Conservation (phyloP, 768 basidiomycete genomes). For the Mrakia hoshinonis region DNA sequence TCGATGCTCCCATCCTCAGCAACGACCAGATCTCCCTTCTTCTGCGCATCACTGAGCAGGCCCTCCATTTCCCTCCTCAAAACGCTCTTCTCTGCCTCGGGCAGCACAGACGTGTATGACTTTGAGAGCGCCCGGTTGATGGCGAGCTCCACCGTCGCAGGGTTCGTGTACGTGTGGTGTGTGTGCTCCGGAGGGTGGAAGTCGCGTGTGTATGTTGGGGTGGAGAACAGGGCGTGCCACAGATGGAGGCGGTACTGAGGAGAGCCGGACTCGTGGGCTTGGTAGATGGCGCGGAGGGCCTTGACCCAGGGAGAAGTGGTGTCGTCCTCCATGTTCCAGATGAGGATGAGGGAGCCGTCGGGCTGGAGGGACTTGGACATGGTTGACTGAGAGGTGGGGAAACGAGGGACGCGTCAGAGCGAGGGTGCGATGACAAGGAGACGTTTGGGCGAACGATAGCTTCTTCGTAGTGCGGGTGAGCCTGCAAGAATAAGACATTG, state of each 20-base stretch:
- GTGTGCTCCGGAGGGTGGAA: background rate
- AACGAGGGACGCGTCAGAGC: background rate
- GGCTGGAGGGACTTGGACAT: slow-evolving; percentile 6
- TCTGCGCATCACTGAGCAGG: background rate
- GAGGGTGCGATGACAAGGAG: background rate
- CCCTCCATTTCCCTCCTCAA: background rate
- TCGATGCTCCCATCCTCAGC: background rate
- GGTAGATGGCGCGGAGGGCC: background rate
- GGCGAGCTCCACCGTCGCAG: background rate
- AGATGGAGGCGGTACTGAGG: slow-evolving; percentile 20
- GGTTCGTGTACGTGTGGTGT: background rate
- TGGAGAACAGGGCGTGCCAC: slow-evolving; percentile 8
- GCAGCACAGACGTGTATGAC: slow-evolving; percentile 9
- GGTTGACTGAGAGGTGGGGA: background rate
- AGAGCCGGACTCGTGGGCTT: background rate
- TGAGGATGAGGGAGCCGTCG: background rate
- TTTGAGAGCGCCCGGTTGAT: slow-evolving; percentile 14
- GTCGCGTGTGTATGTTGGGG: slow-evolving; percentile 1
- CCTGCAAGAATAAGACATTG: background rate
- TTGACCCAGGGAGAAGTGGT: background rate
- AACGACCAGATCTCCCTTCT: background rate
- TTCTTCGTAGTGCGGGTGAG: slow-evolving; percentile 5
- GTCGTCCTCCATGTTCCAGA: slow-evolving; percentile 19
- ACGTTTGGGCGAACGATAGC: background rate
- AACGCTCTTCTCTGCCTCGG: background rate